Conservation (phyloP, 2,329 filamentous ascomycete species). For the Alternaria panax region DNA sequence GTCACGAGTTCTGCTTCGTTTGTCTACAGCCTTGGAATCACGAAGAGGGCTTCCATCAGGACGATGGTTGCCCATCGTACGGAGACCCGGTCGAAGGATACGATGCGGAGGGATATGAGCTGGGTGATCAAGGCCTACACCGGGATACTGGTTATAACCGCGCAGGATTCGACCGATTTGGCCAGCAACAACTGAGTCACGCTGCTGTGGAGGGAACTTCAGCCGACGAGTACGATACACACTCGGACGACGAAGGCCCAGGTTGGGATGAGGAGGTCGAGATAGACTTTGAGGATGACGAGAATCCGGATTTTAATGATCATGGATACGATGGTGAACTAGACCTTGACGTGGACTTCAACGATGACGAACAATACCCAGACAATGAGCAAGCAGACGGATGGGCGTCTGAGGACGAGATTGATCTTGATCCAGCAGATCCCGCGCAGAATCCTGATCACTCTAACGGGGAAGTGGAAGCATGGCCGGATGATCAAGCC, state of each 20-base stretch:
- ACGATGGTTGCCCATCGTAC: slow-evolving; percentile 8
- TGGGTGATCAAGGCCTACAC: slow-evolving; percentile 10
- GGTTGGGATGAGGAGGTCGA: neutral
- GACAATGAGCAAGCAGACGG: neutral
- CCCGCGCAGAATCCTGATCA: neutral
- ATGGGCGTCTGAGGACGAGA: neutral
- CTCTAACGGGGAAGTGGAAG: neutral
- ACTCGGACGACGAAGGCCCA: neutral
- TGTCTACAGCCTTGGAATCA: slow-evolving; percentile 13
- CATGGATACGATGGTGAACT: neutral
- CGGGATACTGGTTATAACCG: slow-evolving; percentile 11
- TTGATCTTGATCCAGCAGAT: neutral
- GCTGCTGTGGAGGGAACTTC: neutral
- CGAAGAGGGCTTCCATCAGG: neutral
- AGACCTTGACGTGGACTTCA: neutral
- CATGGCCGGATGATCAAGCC: neutral
- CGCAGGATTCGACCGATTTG: slow-evolving; percentile 4
- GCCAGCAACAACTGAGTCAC: neutral
- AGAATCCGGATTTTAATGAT: neutral
- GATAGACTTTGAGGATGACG: neutral
- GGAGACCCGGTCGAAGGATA: slow-evolving; percentile 13
- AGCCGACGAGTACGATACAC: neutral
- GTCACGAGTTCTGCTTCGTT: slow-evolving; percentile 23
- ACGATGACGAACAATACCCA: neutral
- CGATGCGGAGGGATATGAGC: slow-evolving; percentile 19